Base-by-base conservation (phyloP, 352 stramenopile species). In the Elongisporangium anandrum region DNA sequence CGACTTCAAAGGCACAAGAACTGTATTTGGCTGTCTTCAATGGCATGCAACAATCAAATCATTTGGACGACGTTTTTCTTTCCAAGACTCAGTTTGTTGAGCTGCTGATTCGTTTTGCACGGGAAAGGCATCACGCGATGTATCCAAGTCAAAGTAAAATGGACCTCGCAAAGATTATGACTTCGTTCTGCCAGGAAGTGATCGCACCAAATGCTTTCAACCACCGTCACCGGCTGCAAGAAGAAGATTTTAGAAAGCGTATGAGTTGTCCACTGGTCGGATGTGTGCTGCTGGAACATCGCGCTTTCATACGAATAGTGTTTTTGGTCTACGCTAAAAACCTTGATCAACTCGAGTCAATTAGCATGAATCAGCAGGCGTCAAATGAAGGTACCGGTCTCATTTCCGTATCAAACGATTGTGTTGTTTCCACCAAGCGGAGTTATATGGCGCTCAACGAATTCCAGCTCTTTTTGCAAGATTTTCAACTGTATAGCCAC, bases 321-420 rank as follows among this genome's bases (percentile, higher is more conserved):
- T 87, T 89, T 47, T 86, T 83, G 56, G 73, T 67, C 17, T 89
- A 79, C 26, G 72, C 76, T 3, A 81, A 84, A 22, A 74, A 78
- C 57, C 61, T 3, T 61, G 70, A 20, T 8, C 45, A 52, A 2
- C 2, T 39, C 5, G 38, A 57, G 5, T 41, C 24, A 39, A 39
- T n/a, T n/a, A n/a, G 29, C 39, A 13, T n/a, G 26, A 39, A 56
- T 16, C 24, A 1, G 26, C 52, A 64, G 64, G 56, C 63, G 10
- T 17, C 29, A 5, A 17, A 13, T 15, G 2, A 8, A 4, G 38
- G 45, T n/a, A n/a, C n/a, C n/a, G n/a, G n/a, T n/a, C n/a, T n/a
- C n/a, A 57, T n/a, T 29, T 52, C 29, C 12, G 19, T 50, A 50
- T 34, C 12, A 29, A 52, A 19, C 5, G 20, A 48, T 19, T 6